Percentiles rank a stretch among this genome's conserved stretches.
Evolutionary conservation across 106 monocot species (phyloP).

Genomic region (Vanilla planifolia): DNA sequence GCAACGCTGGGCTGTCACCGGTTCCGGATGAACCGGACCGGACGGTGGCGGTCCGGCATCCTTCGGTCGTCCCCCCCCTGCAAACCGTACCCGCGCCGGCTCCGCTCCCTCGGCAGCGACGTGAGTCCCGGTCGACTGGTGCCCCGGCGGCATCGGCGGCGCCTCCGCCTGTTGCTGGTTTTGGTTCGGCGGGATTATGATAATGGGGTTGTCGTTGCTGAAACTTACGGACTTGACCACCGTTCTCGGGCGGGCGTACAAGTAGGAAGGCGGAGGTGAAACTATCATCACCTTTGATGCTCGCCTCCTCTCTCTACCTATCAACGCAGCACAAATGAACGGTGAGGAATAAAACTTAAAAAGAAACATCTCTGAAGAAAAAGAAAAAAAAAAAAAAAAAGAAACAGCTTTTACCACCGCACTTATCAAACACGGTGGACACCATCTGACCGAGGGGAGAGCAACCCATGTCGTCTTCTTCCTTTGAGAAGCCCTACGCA

Average conservation of each 20-base stretch:
- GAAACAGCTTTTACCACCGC: constrained; percentile 20
- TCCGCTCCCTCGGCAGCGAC: not conserved
- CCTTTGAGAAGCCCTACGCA: not conserved
- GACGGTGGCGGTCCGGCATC: not conserved
- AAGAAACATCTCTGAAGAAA: not conserved
- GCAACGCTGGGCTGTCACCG: not conserved
- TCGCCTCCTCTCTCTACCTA: constrained; percentile 5
- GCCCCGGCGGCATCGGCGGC: not conserved
- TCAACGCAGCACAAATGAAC: not conserved
- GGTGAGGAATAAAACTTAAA: not conserved
- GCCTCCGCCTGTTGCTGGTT: no score
- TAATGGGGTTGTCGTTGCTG: constrained; percentile 25
- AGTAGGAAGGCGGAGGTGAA: constrained; percentile 14
- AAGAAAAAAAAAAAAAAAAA: not conserved
- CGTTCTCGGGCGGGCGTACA: constrained; percentile 11
- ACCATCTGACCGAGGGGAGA: constrained; percentile 52
- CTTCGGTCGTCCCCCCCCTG: not conserved
- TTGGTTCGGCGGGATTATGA: constrained; percentile 19
- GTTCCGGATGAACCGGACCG: constrained; percentile 1
- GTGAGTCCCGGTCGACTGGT: not conserved
- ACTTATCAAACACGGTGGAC: constrained; percentile 32
- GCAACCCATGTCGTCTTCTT: constrained; percentile 56
- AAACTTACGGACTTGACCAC: constrained; percentile 42
- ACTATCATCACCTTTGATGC: not conserved
- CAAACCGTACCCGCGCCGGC: constrained; percentile 4